phyloP scores from a whole-genome alignment of 163 green algal species.

The Chlamydomonas reinhardtii region DNA sequence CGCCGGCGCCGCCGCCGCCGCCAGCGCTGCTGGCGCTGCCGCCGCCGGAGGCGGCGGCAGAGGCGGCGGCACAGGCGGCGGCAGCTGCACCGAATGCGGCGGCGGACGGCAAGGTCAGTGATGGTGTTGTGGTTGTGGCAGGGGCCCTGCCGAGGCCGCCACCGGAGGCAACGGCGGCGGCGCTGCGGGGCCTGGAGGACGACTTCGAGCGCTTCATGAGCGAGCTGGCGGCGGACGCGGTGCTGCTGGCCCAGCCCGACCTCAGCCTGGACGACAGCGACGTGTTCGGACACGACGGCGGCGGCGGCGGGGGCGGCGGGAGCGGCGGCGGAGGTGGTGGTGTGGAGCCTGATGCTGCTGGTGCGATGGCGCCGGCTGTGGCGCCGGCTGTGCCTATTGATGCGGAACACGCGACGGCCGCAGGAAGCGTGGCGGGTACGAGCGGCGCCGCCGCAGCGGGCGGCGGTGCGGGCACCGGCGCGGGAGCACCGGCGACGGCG shows the following conservation, averaged over 20 bases:
- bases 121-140: no score
- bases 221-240: conserved; percentile 9
- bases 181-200: conserved; percentile 2
- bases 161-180: neutral
- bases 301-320: neutral
- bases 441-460: no score
- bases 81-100: no score
- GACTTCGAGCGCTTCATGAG: conserved; percentile 44
- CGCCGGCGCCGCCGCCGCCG: no score
- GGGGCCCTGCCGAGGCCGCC: no score
- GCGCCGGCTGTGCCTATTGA: no score
- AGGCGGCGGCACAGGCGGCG: neutral
- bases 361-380: no score
- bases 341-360: no score
- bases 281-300: neutral
- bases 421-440: no score
- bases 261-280: conserved; percentile 24
- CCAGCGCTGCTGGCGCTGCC: neutral
- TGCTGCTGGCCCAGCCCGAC: conserved; percentile 9
- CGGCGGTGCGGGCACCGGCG: neutral
- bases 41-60: neutral
- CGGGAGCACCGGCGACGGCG: neutral
- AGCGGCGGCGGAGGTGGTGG: neutral
- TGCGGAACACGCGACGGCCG: no score
- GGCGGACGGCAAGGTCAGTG: no score